Percentiles rank a stretch among this genome's conserved stretches.
phyloP scores from a whole-genome alignment of 805 yeast genomes.

The Teunomyces aglyptinius region DNA sequence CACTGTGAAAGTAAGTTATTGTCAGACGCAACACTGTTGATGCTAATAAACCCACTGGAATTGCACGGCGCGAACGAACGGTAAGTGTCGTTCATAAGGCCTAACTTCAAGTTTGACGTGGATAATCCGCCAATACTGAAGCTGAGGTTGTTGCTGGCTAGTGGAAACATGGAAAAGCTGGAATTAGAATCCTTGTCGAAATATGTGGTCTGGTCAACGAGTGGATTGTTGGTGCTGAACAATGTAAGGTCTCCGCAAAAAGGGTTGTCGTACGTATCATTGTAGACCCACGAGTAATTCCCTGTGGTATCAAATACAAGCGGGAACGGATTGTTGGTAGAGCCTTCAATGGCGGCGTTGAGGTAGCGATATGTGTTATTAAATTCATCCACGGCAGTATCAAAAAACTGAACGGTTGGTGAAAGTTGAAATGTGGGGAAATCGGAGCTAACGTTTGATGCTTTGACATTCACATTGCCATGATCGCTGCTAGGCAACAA shows the following conservation, averaged over 20 bases:
- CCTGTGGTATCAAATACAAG: constrained; percentile 67
- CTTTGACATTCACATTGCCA: constrained; percentile 2
- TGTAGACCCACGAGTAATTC: constrained; percentile 62
- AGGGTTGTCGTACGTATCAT: too few relatives aligned
- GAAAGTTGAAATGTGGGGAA: constrained; percentile 1
- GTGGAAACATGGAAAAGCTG: constrained; percentile 27
- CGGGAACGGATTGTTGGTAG: constrained; percentile 37
- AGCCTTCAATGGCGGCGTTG: constrained; percentile 17
- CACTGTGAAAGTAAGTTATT: constrained; percentile 41
- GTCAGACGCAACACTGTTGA: constrained; percentile 37
- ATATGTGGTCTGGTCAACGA: constrained; percentile 7
- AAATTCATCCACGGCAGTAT: too few relatives aligned
- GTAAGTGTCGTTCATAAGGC: constrained; percentile 57
- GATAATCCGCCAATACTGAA: constrained; percentile 34
- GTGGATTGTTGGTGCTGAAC: constrained; percentile 19
- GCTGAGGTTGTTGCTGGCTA: constrained; percentile 25
- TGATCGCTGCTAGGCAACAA: constrained; percentile 12
- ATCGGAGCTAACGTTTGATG: not conserved
- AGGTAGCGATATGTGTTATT: too few relatives aligned
- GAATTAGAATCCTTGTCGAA: too few relatives aligned
- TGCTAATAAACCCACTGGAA: constrained; percentile 60
- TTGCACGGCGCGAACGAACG: constrained; percentile 33
- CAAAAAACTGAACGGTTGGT: constrained; percentile 6
- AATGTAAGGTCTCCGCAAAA: constrained; percentile 38
- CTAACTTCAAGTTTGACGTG: constrained; percentile 43